Conservation (phyloP, 257 asterid genomes). For the Cinchona pubescens region DNA sequence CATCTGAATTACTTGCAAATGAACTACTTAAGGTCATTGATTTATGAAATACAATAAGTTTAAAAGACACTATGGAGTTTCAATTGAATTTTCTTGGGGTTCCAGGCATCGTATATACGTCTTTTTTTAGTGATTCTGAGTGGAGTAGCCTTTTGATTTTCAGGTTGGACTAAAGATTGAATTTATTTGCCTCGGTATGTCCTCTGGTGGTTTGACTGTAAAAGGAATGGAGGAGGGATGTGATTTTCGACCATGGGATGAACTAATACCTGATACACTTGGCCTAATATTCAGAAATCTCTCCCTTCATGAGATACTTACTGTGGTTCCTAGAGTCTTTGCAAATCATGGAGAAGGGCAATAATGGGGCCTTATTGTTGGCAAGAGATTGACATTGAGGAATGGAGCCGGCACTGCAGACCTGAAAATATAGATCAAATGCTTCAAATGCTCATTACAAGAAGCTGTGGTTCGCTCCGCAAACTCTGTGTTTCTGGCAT, state of each 20-base stretch:
- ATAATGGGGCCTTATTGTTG: constrained; percentile 78
- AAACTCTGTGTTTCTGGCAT: constrained; percentile 65
- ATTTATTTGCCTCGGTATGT: neutral
- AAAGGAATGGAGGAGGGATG: constrained; percentile 49
- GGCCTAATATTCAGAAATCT: constrained; percentile 81
- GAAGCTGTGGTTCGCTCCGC: constrained; percentile 68
- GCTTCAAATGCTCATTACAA: constrained; percentile 55
- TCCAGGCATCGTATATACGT: neutral
- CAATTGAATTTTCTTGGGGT: neutral
- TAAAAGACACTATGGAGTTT: neutral
- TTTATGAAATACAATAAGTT: neutral
- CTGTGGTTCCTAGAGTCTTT: constrained; percentile 75
- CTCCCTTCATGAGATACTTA: constrained; percentile 56
- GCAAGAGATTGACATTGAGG: constrained; percentile 89
- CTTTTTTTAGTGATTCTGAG: neutral
- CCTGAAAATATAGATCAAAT: constrained; percentile 52
- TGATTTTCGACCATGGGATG: constrained; percentile 61
- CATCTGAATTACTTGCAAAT: neutral
- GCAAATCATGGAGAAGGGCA: constrained; percentile 81
- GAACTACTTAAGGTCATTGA: neutral
- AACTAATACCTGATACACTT: constrained; percentile 77
- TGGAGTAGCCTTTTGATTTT: neutral
- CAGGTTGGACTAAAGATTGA: constrained; percentile 3
- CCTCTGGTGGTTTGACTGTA: neutral
- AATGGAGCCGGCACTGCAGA: constrained; percentile 60